These are phyloP conservation scores for Nyctanthes arbortristis DNA, from an alignment of 257 asterid species.

Conservation along the genomic window DNA sequence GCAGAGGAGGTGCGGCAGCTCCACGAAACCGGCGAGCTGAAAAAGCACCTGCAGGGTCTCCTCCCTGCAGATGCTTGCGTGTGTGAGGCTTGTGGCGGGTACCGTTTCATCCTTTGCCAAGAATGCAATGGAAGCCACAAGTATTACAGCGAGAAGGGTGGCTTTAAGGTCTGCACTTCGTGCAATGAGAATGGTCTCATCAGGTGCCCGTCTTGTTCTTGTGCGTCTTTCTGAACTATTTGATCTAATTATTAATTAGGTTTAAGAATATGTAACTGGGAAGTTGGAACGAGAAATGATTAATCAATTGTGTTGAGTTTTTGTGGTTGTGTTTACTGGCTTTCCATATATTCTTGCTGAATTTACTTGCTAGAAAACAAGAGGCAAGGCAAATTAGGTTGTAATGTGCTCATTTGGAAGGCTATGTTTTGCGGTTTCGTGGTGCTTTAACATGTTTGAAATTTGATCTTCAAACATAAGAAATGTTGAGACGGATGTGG, in stretches of 20 bases:
- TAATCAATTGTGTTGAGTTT: neutral
- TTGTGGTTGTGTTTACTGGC: neutral
- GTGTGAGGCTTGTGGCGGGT: conserved; percentile 82
- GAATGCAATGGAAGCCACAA: conserved; percentile 87
- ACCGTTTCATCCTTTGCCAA: conserved; percentile 65
- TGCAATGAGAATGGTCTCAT: conserved; percentile 92
- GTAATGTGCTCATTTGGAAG: neutral
- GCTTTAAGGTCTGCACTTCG: conserved; percentile 70
- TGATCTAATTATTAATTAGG: conserved; percentile 1
- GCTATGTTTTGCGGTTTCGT: neutral
- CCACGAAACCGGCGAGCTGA: conserved; percentile 90
- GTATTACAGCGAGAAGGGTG: conserved; percentile 68
- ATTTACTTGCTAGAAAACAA: neutral
- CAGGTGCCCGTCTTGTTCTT: conserved; percentile 94
- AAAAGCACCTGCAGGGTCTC: conserved; percentile 59
- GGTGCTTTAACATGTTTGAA: neutral
- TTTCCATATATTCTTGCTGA: neutral
- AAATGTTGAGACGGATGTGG: neutral
- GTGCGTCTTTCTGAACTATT: conserved; percentile 35
- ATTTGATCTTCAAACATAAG: neutral
- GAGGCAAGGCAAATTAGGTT: neutral
- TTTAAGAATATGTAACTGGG: neutral
- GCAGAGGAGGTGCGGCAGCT: conserved; percentile 82
- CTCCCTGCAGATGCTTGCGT: conserved; percentile 53
- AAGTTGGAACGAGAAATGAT: neutral